These are phyloP conservation scores for Hyparrhenia diplandra DNA, from an alignment of 176 grass and related monocot species.

Conservation along the genomic window DNA sequence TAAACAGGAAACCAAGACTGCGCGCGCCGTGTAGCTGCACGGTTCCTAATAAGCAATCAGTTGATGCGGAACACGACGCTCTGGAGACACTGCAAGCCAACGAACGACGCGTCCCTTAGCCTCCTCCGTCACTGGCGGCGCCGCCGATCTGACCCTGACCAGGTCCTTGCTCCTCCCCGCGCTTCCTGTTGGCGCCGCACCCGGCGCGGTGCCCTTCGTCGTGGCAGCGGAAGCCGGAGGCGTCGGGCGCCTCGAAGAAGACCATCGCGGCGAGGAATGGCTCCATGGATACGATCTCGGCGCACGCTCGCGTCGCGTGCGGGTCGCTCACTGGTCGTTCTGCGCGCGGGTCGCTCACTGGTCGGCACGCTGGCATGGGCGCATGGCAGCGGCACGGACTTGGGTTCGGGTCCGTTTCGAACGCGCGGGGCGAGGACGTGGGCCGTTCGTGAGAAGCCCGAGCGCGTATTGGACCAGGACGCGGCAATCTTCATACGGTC, in stretches of 20 bases:
- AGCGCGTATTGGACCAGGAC: background rate
- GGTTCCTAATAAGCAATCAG: background rate
- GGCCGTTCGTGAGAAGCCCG: background rate
- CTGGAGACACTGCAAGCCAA: slow-evolving; percentile 4
- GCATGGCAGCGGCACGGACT: background rate
- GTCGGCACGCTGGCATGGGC: too few relatives aligned
- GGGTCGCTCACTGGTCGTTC: background rate
- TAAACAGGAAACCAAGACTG: too few relatives aligned
- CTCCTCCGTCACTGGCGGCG: background rate
- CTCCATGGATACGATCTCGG: background rate
- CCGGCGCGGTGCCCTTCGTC: background rate
- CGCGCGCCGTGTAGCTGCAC: too few relatives aligned
- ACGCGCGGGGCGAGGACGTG: background rate
- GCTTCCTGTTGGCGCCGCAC: background rate
- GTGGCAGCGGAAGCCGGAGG: background rate
- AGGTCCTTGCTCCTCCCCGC: background rate
- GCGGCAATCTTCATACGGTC: background rate
- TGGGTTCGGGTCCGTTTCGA: background rate
- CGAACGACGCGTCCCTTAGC: background rate
- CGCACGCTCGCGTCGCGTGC: too few relatives aligned
- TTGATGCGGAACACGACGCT: background rate
- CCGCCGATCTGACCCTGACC: background rate
- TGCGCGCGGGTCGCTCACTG: background rate
- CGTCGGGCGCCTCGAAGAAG: slow-evolving; percentile 29
- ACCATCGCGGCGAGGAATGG: background rate